phyloP scores from a whole-genome alignment of 2,329 filamentous ascomycete genomes.

The Pseudopithomyces maydicus region DNA sequence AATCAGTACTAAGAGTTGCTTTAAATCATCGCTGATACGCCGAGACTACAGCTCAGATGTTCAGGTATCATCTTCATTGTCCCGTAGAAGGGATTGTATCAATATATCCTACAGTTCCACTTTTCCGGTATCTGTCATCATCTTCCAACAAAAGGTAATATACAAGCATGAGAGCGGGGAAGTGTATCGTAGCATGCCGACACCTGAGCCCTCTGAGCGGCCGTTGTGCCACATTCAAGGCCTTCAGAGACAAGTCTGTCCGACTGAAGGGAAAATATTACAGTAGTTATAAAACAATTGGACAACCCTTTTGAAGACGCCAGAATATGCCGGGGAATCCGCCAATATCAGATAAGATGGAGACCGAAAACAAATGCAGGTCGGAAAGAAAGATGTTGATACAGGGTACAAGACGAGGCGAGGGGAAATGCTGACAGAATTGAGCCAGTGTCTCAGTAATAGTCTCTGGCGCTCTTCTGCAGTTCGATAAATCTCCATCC shows the following conservation, averaged over 20 bases:
- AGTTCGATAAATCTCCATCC: constrained; percentile 98
- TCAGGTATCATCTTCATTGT: constrained; percentile 4
- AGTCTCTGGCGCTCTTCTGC: constrained; percentile 97
- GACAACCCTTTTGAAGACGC: constrained; percentile 36
- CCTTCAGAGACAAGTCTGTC: neutral
- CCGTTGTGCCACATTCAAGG: neutral
- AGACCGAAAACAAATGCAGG: neutral
- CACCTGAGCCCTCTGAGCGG: neutral
- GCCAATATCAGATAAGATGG: constrained; percentile 13
- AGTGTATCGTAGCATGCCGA: constrained; percentile 14
- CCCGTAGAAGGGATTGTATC: neutral
- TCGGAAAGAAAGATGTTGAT: constrained; percentile 19
- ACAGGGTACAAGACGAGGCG: constrained; percentile 13
- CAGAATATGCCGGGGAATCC: constrained; percentile 31
- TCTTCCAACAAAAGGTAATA: constrained; percentile 10
- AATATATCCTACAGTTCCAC: neutral
- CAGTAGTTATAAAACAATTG: constrained; percentile 19
- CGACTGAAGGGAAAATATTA: constrained; percentile 13
- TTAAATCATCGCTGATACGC: too few species aligned
- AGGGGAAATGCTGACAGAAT: neutral
- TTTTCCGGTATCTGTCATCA: neutral
- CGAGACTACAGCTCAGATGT: neutral
- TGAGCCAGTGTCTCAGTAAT: constrained; percentile 59
- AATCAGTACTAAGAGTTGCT: too few species aligned
- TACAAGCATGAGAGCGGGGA: constrained; percentile 28